Conservation (phyloP, 768 basidiomycete species). For the Gymnopilus junonius region DNA sequence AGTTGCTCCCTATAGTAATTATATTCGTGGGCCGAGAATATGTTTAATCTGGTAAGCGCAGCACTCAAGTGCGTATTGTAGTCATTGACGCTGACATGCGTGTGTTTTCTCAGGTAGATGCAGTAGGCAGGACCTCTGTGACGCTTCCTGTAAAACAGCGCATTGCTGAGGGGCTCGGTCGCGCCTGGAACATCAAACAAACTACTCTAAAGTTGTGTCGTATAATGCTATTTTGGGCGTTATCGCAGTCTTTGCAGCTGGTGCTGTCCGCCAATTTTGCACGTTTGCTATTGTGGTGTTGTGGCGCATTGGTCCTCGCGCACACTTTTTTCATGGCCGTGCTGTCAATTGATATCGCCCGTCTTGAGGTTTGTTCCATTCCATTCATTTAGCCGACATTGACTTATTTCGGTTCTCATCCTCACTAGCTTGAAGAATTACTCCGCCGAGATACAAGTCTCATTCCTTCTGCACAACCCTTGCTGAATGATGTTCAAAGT, state of each 20-base stretch:
- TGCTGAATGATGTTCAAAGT: conserved; percentile 26
- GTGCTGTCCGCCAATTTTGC: conserved; percentile 91
- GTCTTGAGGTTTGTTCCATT: conserved; percentile 68
- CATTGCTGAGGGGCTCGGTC: conserved; percentile 87
- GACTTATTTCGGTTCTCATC: neutral
- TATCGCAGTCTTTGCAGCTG: conserved; percentile 73
- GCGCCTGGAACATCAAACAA: conserved; percentile 92
- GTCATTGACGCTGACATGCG: neutral
- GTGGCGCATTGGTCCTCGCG: conserved; percentile 96
- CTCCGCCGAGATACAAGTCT: conserved; percentile 71
- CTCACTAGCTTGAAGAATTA: conserved; percentile 77
- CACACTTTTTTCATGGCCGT: conserved; percentile 97
- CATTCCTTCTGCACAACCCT: conserved; percentile 44
- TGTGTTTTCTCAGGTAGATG: conserved; percentile 63
- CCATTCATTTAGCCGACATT: conserved; percentile 12
- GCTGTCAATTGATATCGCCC: conserved; percentile 93
- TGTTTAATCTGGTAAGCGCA: conserved; percentile 83
- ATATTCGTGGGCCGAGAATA: conserved; percentile 97
- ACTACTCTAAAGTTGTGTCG: conserved; percentile 84
- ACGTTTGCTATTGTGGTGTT: conserved; percentile 92
- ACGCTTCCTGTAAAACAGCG: conserved; percentile 88
- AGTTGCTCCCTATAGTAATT: conserved; percentile 90
- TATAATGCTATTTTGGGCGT: conserved; percentile 83
- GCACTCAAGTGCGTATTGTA: neutral
- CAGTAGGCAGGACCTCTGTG: conserved; percentile 84